Conservation (phyloP, 306 rosid genomes). For the Astragalus glycyphyllos region DNA sequence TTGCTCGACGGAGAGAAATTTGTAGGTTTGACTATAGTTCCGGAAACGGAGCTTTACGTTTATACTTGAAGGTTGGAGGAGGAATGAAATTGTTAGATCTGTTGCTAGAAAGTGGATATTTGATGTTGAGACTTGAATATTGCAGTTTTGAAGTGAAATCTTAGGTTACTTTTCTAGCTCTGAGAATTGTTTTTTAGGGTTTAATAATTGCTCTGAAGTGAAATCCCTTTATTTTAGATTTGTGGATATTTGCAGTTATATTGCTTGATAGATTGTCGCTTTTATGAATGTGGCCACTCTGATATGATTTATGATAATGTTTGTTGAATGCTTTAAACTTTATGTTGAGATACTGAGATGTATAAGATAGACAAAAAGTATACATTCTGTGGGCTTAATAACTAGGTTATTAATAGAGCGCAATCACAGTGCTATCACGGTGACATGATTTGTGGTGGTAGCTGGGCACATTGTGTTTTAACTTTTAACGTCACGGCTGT, state of each 20-base stretch:
- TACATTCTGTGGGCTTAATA: not conserved
- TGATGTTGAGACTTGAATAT: slow-evolving; percentile 4
- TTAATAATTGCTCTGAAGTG: not conserved
- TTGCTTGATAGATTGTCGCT: not conserved
- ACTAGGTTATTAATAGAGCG: not conserved
- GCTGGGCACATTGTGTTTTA: too few relatives aligned
- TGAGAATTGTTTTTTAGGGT: not conserved
- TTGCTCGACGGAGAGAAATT: not conserved
- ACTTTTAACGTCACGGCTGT: too few relatives aligned
- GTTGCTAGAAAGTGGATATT: slow-evolving; percentile 16
- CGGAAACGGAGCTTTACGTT: not conserved
- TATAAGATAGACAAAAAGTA: not conserved
- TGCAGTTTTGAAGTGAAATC: slow-evolving; percentile 14
- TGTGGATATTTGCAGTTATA: not conserved
- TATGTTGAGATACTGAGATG: not conserved
- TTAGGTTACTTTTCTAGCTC: not conserved
- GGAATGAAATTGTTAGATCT: slow-evolving; percentile 40
- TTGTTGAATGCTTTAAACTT: not conserved
- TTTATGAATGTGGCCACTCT: not conserved
- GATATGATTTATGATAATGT: not conserved
- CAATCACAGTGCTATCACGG: not conserved
- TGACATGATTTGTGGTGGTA: too few relatives aligned
- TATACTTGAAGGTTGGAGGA: slow-evolving; percentile 17
- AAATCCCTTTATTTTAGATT: not conserved
- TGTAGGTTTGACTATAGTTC: not conserved